These are phyloP conservation scores for Plantago rigida DNA, from an alignment of 305 asterid species.

Conservation along the genomic window DNA sequence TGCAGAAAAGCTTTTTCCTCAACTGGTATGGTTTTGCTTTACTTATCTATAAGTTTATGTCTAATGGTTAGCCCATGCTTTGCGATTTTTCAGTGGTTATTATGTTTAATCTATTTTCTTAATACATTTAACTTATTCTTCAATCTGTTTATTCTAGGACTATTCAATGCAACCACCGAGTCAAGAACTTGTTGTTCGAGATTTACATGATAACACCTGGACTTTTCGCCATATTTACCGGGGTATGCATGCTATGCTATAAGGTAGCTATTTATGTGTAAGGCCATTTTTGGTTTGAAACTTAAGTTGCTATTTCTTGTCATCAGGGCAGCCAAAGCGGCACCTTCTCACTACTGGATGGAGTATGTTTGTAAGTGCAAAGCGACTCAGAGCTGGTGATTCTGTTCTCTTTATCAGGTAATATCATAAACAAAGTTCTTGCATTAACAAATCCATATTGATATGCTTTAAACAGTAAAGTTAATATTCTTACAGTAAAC, in stretches of 20 bases:
- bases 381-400: conserved; percentile 87
- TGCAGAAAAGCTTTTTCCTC: conserved; percentile 88
- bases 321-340: conserved; percentile 80
- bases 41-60: not conserved
- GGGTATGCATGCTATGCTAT: conserved; percentile 36
- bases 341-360: conserved; percentile 93
- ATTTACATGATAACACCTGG: conserved; percentile 86
- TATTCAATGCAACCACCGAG: conserved; percentile 87
- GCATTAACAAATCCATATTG: not conserved
- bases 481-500: not conserved
- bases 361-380: conserved; percentile 95
- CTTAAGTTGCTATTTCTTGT: conserved; percentile 14
- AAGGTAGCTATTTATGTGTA: not conserved
- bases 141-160: conserved; percentile 39
- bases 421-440: not conserved
- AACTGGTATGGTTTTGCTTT: conserved; percentile 43
- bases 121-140: not conserved
- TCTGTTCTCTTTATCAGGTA: conserved; percentile 84
- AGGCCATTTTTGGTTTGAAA: not conserved
- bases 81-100: no score
- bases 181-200: conserved; percentile 88
- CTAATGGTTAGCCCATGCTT: no score
- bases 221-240: conserved; percentile 87
- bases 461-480: not conserved
- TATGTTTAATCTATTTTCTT: no score